phyloP scores from a whole-genome alignment of 257 asterid genomes.

The Paulownia fortunei region DNA sequence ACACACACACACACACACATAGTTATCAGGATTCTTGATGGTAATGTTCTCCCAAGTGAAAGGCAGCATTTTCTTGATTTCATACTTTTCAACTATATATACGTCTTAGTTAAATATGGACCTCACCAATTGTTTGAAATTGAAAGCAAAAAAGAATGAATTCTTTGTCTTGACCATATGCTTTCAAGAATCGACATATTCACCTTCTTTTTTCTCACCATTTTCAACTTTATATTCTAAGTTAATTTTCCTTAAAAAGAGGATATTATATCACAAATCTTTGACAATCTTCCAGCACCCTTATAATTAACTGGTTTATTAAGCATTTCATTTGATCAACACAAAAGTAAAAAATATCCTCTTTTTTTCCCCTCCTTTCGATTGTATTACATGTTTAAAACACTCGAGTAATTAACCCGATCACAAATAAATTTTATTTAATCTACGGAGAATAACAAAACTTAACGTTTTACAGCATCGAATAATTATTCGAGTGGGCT shows the following conservation, averaged over 20 bases:
- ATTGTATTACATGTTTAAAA: background rate
- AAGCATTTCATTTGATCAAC: background rate
- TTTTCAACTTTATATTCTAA: background rate
- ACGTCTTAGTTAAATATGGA: background rate
- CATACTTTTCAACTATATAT: background rate
- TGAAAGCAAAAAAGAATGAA: background rate
- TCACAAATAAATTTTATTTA: too few species aligned
- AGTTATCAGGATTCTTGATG: background rate
- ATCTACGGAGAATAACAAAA: background rate
- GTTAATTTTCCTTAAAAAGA: background rate
- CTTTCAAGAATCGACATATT: background rate
- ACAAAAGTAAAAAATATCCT: background rate
- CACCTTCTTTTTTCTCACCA: background rate
- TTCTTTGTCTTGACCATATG: conserved; percentile 8
- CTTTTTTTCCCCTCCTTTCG: background rate
- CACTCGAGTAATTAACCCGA: background rate
- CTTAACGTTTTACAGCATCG: background rate
- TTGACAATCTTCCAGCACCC: background rate
- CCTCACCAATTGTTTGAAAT: background rate
- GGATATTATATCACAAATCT: background rate
- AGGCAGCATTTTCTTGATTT: background rate
- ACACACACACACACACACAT: too few species aligned
- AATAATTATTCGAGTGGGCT: background rate
- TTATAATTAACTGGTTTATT: background rate
- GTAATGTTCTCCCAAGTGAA: background rate